These are phyloP conservation scores for Tolypocladium ovalisporum DNA, from an alignment of 2,329 filamentous ascomycete species.

Conservation along the genomic window DNA sequence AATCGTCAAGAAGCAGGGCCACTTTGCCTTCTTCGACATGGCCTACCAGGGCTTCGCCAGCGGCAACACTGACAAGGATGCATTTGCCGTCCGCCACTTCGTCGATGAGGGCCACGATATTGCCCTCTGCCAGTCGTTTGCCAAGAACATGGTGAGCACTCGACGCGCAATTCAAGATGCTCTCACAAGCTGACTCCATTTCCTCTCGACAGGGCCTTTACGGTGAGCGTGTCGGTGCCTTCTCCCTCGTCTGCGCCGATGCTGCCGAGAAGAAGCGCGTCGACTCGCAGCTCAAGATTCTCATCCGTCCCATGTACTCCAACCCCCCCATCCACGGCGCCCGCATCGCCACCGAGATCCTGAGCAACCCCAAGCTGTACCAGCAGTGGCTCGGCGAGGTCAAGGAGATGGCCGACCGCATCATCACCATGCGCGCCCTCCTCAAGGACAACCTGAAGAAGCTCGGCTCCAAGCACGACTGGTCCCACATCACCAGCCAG, in stretches of 20 bases:
- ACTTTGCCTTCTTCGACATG: conserved; percentile 99
- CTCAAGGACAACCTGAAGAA: conserved; percentile 92
- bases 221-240: conserved; percentile 93
- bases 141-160: conserved; percentile 86
- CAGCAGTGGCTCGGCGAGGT: conserved; percentile 93
- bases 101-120: conserved; percentile 84
- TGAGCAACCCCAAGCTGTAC: conserved; percentile 77
- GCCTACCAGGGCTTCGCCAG: conserved; percentile 97
- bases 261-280: conserved; percentile 90
- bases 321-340: conserved; percentile 97
- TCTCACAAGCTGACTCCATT: neutral
- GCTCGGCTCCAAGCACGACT: conserved; percentile 92
- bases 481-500: conserved; percentile 97
- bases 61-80: conserved; percentile 83
- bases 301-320: conserved; percentile 93
- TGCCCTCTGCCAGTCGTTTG: conserved; percentile 84
- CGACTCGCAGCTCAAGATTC: conserved; percentile 96
- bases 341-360: conserved; percentile 83
- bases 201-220: conserved; percentile 63
- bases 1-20: conserved; percentile 72
- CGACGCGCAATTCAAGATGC: neutral
- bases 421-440: conserved; percentile 94
- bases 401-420: conserved; percentile 97
- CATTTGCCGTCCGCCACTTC: conserved; percentile 88
- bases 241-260: conserved; percentile 80